These are phyloP conservation scores for Calonectria leucothoes DNA, from an alignment of 2,329 filamentous ascomycete species.

Conservation along the genomic window DNA sequence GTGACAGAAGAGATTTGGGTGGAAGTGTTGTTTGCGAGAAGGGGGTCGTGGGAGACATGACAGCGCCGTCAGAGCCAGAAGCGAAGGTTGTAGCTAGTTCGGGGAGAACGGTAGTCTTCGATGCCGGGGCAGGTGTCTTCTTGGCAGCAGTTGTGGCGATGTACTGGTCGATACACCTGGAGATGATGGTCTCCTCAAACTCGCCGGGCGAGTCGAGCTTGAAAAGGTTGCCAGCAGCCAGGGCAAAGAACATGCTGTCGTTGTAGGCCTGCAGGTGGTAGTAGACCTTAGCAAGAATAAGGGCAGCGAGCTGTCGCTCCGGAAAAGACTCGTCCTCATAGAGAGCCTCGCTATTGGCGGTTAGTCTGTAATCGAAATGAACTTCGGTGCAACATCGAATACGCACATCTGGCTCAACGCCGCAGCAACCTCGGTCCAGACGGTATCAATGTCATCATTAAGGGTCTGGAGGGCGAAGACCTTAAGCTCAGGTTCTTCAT, in stretches of 20 bases:
- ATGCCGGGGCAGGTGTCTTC: constrained; percentile 57
- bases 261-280: constrained; percentile 99
- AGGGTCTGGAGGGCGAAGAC: constrained; percentile 94
- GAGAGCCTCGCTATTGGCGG: constrained; percentile 80
- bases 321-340: constrained; percentile 97
- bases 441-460: constrained; percentile 94
- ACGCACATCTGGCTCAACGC: constrained; percentile 91
- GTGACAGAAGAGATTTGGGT: constrained; percentile 94
- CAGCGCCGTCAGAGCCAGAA: constrained; percentile 74
- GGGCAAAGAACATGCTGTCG: constrained; percentile 98
- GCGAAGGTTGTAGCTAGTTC: constrained; percentile 85
- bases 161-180: constrained; percentile 98
- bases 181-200: constrained; percentile 99
- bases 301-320: constrained; percentile 91
- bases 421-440: constrained; percentile 97
- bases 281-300: constrained; percentile 97
- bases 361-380: constrained; percentile 21
- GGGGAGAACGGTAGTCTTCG: constrained; percentile 64
- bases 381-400: constrained; percentile 10
- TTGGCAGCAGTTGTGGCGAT: constrained; percentile 77
- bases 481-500: constrained; percentile 94
- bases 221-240: constrained; percentile 94
- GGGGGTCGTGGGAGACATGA: constrained; percentile 90
- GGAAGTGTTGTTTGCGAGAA: constrained; percentile 95
- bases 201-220: constrained; percentile 91